These are phyloP conservation scores for Russula lepida DNA, from an alignment of 768 basidiomycete genomes.

Conservation along the genomic window DNA sequence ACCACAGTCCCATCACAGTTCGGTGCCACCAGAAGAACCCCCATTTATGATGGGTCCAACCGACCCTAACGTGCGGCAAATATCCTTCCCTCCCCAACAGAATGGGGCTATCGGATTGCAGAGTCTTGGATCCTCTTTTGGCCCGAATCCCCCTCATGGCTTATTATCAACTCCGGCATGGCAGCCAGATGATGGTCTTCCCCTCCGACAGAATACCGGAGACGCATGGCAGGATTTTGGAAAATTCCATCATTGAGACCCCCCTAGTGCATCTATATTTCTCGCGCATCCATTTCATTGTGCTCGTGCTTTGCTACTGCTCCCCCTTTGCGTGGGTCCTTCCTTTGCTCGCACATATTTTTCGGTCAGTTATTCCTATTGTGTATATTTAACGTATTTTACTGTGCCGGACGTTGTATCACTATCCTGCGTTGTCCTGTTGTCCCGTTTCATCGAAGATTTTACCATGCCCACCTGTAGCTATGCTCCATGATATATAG, in stretches of 20 bases:
- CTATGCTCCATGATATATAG: constrained; percentile 9
- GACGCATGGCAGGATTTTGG: constrained; percentile 11
- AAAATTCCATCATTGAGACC: constrained; percentile 7
- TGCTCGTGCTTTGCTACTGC: background rate
- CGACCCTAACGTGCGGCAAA: constrained; percentile 1
- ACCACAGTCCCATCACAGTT: constrained; percentile 11
- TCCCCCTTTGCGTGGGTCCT: background rate
- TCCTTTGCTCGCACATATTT: background rate
- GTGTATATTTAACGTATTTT: constrained; percentile 17
- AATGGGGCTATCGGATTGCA: constrained; percentile 10
- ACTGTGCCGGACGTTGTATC: constrained; percentile 12
- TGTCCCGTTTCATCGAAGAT: constrained; percentile 1
- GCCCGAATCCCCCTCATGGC: background rate
- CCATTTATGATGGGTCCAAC: constrained; percentile 1
- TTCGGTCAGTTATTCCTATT: constrained; percentile 7
- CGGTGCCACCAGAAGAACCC: constrained; percentile 12
- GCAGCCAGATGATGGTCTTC: constrained; percentile 1
- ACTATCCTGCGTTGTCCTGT: background rate
- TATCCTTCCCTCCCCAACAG: constrained; percentile 8
- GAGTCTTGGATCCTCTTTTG: background rate
- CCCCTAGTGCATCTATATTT: background rate
- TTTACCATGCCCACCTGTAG: constrained; percentile 12
- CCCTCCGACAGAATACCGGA: background rate
- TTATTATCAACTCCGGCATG: constrained; percentile 4
- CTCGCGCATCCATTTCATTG: background rate